Evolutionary conservation across 1,284 basidiomycete species (phyloP), one percentile per base, ranked within the genome.

Genomic region (Athelia psychrophila): DNA sequence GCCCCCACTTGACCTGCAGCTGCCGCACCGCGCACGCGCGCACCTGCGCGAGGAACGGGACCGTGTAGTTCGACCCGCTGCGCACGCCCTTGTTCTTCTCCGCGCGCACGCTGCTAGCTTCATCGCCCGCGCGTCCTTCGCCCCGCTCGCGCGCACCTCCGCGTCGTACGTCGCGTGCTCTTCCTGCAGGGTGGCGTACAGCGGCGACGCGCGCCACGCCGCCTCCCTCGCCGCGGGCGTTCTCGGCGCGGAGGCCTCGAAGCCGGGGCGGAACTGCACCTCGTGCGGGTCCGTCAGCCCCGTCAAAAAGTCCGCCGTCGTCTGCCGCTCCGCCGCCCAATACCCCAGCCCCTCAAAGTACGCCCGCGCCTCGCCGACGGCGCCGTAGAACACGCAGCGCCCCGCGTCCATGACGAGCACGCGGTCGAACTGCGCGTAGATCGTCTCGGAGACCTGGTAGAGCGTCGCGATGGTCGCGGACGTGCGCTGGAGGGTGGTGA

Each of bases 391-490:
- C n/a, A 42, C 20, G 38, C n/a, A n/a, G 20, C 16, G 38, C 16
- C 38, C 38, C 38, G 16, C 38, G 20, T 42, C 38, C 38, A 42
- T 42, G 8, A 42, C 6, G 5, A 42, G n/a, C 6, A 42, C 38
- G n/a, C 38, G 38, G 38, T 42, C 38, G 20, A 42, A 42, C 8
- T 6, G 6, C 8, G 16, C 38, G 38, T 42, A 42, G 16, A 42
- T 42, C n/a, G 38, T 42, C 16, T 42, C 38, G 38, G 38, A 42
- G 38, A 42, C 38, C 38, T 42, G 38, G 38, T 42, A 42, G 38
- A 42, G 38, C 20, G 38, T 42, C 16, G 38, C 38, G 38, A 42
- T 9, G 6, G 38, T 42, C 44, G 74, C 66, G 20, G 38, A 42
- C 6, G 38, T 42, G 38, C 38, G 38, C 38, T 42, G 38, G n/a